A percentile compares a stretch with the other conserved stretches of the same genome.
phyloP scores from a whole-genome alignment of 768 basidiomycete genomes.

The Infundibulicybe gibba region DNA sequence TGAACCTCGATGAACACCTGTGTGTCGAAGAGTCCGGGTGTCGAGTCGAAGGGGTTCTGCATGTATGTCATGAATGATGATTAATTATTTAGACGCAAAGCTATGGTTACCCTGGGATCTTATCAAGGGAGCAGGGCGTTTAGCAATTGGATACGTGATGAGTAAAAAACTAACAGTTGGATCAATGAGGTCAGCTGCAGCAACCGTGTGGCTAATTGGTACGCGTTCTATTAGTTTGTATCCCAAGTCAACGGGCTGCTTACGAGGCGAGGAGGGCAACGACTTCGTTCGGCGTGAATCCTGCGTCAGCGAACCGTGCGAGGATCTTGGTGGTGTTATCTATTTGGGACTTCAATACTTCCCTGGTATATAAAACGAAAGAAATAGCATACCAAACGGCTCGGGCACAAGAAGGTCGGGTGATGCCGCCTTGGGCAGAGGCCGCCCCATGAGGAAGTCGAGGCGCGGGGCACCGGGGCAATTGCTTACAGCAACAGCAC shows the following conservation, averaged over 20 bases:
- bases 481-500: constrained; percentile 35
- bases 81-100: too few relatives aligned
- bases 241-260: too few relatives aligned
- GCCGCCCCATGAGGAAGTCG: constrained; percentile 34
- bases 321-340: constrained; percentile 26
- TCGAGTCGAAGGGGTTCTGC: not conserved
- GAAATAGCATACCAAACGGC: constrained; percentile 1
- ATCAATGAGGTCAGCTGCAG: constrained; percentile 29
- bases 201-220: constrained; percentile 13
- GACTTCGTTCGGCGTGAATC: constrained; percentile 29
- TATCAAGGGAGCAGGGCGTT: too few relatives aligned
- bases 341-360: not conserved
- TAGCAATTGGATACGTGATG: too few relatives aligned
- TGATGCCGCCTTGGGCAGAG: constrained; percentile 24
- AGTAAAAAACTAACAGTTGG: not conserved
- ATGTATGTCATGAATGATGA: not conserved
- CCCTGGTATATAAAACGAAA: too few relatives aligned
- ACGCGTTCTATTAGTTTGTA: too few relatives aligned
- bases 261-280: constrained; percentile 33
- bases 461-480: constrained; percentile 43
- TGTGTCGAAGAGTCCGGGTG: not conserved
- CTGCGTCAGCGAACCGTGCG: constrained; percentile 28
- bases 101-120: too few relatives aligned
- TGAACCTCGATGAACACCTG: not conserved
- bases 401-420: constrained; percentile 25